Evolutionary conservation across 805 yeast species (phyloP).

Genomic region (Pichia paraexigua): DNA sequence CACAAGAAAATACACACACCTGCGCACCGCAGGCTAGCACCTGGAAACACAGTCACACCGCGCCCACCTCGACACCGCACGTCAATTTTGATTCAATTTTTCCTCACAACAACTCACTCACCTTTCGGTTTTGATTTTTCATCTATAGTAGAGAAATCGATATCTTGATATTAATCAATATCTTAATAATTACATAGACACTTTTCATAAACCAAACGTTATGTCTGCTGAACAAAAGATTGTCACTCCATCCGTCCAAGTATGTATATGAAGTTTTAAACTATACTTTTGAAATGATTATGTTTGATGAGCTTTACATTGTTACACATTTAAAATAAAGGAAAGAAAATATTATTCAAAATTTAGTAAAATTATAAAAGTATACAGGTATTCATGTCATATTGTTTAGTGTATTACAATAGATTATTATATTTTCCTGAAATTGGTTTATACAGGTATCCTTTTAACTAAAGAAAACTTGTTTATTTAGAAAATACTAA

Average conservation of each 20-base stretch:
- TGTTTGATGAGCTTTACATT: neutral
- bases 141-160: neutral
- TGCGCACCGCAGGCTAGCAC: neutral
- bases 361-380: neutral
- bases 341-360: no score
- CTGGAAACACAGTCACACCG: constrained; percentile 1
- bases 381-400: neutral
- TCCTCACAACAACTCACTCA: neutral
- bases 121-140: neutral
- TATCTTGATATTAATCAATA: neutral
- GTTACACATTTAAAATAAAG: neutral
- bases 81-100: neutral
- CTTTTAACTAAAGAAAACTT: no score
- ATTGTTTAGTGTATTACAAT: no score
- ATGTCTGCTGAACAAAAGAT: constrained; percentile 33
- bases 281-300: neutral
- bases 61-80: constrained; percentile 2
- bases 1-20: neutral
- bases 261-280: constrained; percentile 37
- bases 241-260: constrained; percentile 69
- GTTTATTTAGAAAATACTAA: no score
- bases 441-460: no score
- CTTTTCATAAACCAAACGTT: constrained; percentile 4
- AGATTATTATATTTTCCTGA: no score
- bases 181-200: neutral